These are phyloP conservation scores for Teratosphaeria zuluensis DNA, from an alignment of 2,329 filamentous ascomycete genomes.

Conservation along the genomic window DNA sequence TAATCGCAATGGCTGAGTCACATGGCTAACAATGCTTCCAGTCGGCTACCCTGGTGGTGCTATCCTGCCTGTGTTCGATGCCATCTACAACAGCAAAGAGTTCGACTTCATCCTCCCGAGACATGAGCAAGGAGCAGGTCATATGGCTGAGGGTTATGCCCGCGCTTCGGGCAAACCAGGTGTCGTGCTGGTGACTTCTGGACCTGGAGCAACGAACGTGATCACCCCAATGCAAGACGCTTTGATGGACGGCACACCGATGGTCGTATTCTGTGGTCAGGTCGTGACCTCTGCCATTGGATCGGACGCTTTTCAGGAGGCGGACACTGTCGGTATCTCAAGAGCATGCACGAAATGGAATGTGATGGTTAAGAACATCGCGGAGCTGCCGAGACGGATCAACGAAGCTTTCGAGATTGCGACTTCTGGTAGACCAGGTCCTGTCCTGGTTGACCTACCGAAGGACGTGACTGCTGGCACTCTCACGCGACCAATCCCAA, in stretches of 20 bases:
- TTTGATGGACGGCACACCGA: conserved; percentile 84
- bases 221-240: conserved; percentile 96
- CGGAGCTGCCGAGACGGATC: conserved; percentile 84
- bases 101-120: conserved; percentile 92
- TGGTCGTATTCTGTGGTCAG: conserved; percentile 94
- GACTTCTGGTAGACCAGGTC: conserved; percentile 84
- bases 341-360: conserved; percentile 98
- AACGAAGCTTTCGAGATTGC: conserved; percentile 98
- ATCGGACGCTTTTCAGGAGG: conserved; percentile 94
- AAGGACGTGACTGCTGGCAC: conserved; percentile 91
- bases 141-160: conserved; percentile 97
- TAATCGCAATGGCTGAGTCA: conserved; percentile 1
- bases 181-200: conserved; percentile 92
- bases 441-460: conserved; percentile 88
- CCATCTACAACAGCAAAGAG: conserved; percentile 95
- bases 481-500: conserved; percentile 73
- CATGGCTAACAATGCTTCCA: conserved; percentile 14
- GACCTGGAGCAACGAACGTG: conserved; percentile 92
- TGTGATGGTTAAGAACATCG: conserved; percentile 92
- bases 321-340: conserved; percentile 87
- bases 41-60: conserved; percentile 79
- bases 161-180: conserved; percentile 87
- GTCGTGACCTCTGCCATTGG: conserved; percentile 84
- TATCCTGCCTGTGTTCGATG: conserved; percentile 95
- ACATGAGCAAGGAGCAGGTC: conserved; percentile 95